Evolutionary conservation across 306 rosid genomes (phyloP).

Genomic region (Cicer chorassanicum): DNA sequence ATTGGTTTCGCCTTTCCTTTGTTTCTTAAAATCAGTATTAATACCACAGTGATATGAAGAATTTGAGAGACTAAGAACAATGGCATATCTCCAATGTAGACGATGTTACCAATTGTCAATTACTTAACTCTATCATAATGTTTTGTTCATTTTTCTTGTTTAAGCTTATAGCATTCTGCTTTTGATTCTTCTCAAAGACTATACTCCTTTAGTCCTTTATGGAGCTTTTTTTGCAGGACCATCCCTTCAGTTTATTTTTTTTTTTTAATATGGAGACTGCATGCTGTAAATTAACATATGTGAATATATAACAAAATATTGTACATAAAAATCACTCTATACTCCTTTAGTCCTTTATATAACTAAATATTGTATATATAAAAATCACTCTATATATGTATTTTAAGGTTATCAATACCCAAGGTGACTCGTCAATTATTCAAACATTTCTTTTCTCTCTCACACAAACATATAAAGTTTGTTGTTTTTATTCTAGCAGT

Average conservation of each 20-base stretch:
- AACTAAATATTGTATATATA: neutral
- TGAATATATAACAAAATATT: neutral
- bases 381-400: neutral
- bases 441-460: neutral
- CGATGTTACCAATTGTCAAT: neutral
- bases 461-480: constrained; percentile 13
- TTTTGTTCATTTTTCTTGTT: neutral
- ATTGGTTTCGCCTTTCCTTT: constrained; percentile 11
- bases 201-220: neutral
- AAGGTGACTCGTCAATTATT: neutral
- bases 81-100: constrained; percentile 13
- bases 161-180: too few relatives aligned
- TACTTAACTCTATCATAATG: neutral
- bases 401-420: neutral
- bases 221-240: neutral
- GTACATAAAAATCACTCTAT: neutral
- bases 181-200: neutral
- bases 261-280: neutral
- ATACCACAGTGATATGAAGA: constrained; percentile 4
- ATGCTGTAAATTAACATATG: neutral
- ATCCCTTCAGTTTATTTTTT: neutral
- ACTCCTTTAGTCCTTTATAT: neutral
- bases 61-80: constrained; percentile 4
- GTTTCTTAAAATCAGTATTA: constrained; percentile 1
- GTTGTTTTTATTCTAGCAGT: constrained; percentile 14